Conservation (phyloP, 116 monocot species). For the Papilionanthe hybrid region DNA sequence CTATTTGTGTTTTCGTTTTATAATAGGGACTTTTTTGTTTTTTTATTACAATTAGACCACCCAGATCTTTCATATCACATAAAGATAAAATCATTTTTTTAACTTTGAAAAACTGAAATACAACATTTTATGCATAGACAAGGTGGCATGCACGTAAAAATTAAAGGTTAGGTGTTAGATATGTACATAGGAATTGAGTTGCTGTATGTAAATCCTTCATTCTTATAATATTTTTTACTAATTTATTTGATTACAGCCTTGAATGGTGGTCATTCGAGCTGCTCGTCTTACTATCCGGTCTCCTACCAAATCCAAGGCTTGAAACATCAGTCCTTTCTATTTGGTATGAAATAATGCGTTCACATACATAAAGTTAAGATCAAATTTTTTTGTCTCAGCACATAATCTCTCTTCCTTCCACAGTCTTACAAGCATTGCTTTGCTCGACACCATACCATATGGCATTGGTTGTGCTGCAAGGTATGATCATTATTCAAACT, state of each 20-base stretch:
- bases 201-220: too few relatives aligned
- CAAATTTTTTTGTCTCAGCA: background rate
- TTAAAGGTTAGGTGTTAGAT: too few relatives aligned
- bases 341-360: conserved; percentile 23
- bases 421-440: conserved; percentile 32
- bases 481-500: conserved; percentile 11
- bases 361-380: background rate
- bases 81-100: too few relatives aligned
- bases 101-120: too few relatives aligned
- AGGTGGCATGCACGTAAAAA: too few relatives aligned
- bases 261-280: conserved; percentile 65
- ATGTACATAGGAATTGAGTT: too few relatives aligned
- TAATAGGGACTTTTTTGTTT: too few relatives aligned
- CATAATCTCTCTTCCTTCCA: background rate
- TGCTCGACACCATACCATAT: conserved; percentile 38
- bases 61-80: too few relatives aligned
- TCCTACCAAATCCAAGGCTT: conserved; percentile 37
- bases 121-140: too few relatives aligned
- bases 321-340: conserved; percentile 59
- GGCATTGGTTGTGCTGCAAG: conserved; percentile 48
- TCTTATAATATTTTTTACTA: background rate
- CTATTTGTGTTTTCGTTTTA: too few relatives aligned
- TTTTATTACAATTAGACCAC: too few relatives aligned
- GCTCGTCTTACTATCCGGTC: conserved; percentile 38
- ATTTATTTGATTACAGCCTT: conserved; percentile 19